phyloP scores from a whole-genome alignment of 2,329 filamentous ascomycete genomes.

The Aureobasidium sp. region DNA sequence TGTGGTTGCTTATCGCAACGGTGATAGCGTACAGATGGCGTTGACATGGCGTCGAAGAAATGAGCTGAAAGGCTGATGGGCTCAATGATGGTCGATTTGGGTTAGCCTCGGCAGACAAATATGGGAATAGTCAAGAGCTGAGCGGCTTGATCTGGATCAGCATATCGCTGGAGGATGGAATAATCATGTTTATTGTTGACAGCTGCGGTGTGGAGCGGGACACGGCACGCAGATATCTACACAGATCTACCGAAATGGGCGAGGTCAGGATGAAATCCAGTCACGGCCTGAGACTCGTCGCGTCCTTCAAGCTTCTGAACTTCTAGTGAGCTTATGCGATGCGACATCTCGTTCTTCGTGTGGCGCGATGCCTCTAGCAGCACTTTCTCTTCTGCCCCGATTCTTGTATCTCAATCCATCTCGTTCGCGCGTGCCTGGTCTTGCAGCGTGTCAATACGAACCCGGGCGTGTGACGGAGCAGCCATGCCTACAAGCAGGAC shows the following conservation, averaged over 20 bases:
- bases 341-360: too few relatives aligned
- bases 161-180: not conserved
- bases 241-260: not conserved
- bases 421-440: not conserved
- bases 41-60: conserved; percentile 2
- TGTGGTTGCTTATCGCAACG: conserved; percentile 11
- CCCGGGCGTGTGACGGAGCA: not conserved
- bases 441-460: not conserved
- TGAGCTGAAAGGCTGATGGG: not conserved
- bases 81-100: not conserved
- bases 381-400: not conserved
- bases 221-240: not conserved
- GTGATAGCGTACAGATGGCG: conserved; percentile 6
- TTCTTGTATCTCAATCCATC: not conserved
- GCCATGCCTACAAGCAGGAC: not conserved
- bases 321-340: not conserved
- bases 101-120: not conserved
- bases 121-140: not conserved
- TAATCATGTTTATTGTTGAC: not conserved
- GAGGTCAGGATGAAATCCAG: too few relatives aligned
- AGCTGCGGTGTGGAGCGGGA: not conserved
- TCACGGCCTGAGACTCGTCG: too few relatives aligned
- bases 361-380: not conserved
- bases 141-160: not conserved
- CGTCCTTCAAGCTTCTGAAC: not conserved